Evolutionary conservation across 2,329 filamentous ascomycete species (phyloP), one percentile per base, ranked within the genome.

Genomic region (Cercospora sesami): DNA sequence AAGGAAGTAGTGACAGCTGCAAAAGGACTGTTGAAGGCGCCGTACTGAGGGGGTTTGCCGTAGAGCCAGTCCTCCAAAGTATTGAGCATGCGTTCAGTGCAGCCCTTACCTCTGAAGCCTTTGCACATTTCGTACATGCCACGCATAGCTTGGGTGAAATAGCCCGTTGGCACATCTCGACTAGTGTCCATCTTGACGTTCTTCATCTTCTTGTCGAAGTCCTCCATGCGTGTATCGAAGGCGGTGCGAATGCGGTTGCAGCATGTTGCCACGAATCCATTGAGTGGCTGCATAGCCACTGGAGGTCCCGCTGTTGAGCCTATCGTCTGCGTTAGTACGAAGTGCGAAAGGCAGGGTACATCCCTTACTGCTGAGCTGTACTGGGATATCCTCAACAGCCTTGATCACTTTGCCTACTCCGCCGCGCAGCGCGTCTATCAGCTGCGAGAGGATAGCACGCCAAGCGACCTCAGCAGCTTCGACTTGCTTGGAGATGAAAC

Each of bases 81-180:
- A 6, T 14, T n/a, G 10, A 66, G 58, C 63, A 63, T 63, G 31
- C 33, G 61, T 14, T 3, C 8, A n/a, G 58, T 68, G 7, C 26
- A 60, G 26, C 71, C 72, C 1, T 57, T 33, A n/a, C 67, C 67
- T 7, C 8, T 23, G 6, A 31, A 16, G 8, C 18, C 26, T 6
- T 63, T 67, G 71, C 72, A 73, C 3, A 28, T 48, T 5, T 72
- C 62, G 68, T 76, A 76, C 45, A 69, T 66, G 18, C n/a, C 42
- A 0, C 18, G 14, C 65, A 75, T 74, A 0, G 68, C 63, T 4
- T 31, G 0, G 16, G 60, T 65, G 68, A 75, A 74, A 57, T 70
- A 71, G 31, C 57, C 68, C 1, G 45, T 33, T 3, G 65, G 42
- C 12, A 68, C 60, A 39, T 75, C 70, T n/a, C 68, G 65, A 8